Percentiles rank a stretch among this genome's conserved stretches.
phyloP scores from a whole-genome alignment of 768 basidiomycete genomes.

The Tricholoma sp. region DNA sequence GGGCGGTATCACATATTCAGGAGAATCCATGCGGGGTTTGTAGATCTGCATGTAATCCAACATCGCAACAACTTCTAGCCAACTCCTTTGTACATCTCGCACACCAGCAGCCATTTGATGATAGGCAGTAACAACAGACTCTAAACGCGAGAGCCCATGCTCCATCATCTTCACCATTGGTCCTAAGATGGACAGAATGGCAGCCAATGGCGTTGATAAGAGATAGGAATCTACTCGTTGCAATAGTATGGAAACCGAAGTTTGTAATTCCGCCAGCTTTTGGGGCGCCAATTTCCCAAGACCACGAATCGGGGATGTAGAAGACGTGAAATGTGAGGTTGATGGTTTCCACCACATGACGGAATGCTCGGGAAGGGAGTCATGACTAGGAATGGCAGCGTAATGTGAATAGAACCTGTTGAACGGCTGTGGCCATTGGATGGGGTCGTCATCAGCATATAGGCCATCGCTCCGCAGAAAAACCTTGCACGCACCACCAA shows the following conservation, averaged over 20 bases:
- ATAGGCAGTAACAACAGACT: background rate
- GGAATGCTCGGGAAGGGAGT: background rate
- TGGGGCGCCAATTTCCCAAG: background rate
- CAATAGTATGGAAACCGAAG: background rate
- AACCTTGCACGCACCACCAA: background rate
- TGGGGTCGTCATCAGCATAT: background rate
- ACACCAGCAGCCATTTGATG: background rate
- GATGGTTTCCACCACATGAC: background rate
- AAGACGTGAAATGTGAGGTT: background rate
- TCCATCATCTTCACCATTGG: background rate
- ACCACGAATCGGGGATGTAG: background rate
- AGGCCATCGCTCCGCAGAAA: background rate
- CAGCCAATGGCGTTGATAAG: background rate
- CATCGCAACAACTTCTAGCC: background rate
- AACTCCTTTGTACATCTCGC: background rate
- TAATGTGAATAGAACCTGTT: background rate
- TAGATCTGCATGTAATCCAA: slow-evolving; percentile 1
- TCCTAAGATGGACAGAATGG: background rate
- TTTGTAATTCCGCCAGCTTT: background rate
- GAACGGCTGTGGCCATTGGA: background rate
- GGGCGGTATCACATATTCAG: background rate
- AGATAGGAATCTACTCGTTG: background rate
- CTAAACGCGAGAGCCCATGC: background rate
- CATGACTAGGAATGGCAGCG: background rate
- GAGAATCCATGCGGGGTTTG: background rate